These are phyloP conservation scores for Acanthamoeba lenticulata DNA, from an alignment of 208 protist species.

Conservation along the genomic window DNA sequence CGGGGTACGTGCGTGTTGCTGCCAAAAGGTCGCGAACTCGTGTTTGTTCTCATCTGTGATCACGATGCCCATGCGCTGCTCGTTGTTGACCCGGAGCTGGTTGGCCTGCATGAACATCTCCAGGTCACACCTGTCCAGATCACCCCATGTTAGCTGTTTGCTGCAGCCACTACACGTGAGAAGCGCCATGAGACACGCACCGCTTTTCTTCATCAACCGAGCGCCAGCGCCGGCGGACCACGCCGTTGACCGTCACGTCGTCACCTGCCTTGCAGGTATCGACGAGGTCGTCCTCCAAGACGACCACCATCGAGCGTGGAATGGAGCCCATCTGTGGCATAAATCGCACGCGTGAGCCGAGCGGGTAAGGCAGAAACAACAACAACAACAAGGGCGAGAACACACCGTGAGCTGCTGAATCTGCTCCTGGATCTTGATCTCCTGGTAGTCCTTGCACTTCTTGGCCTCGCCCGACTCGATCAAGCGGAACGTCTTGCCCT, in stretches of 20 bases:
- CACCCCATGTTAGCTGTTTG: background rate
- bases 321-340: slow-evolving; percentile 94
- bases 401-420: slow-evolving; percentile 94
- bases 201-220: slow-evolving; percentile 96
- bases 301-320: slow-evolving; percentile 97
- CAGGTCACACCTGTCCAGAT: slow-evolving; percentile 97
- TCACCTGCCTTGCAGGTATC: slow-evolving; percentile 98
- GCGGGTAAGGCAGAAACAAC: background rate
- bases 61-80: slow-evolving; percentile 73
- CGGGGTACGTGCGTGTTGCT: slow-evolving; percentile 75
- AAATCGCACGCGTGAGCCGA: no score
- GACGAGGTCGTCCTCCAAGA: slow-evolving; percentile 98
- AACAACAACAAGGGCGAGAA: slow-evolving; percentile 87
- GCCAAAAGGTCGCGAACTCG: slow-evolving; percentile 86
- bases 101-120: slow-evolving; percentile 87
- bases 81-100: slow-evolving; percentile 85
- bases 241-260: slow-evolving; percentile 96
- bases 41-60: slow-evolving; percentile 82
- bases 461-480: slow-evolving; percentile 65
- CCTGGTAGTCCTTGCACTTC: slow-evolving; percentile 97
- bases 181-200: slow-evolving; percentile 99
- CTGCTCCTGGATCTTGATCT: slow-evolving; percentile 98
- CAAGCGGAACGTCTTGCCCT: slow-evolving; percentile 61
- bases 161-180: slow-evolving; percentile 97
- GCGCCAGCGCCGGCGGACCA: slow-evolving; percentile 99